phyloP scores from a whole-genome alignment of 2,329 filamentous ascomycete species.

The Trichoderma afroharzianum region DNA sequence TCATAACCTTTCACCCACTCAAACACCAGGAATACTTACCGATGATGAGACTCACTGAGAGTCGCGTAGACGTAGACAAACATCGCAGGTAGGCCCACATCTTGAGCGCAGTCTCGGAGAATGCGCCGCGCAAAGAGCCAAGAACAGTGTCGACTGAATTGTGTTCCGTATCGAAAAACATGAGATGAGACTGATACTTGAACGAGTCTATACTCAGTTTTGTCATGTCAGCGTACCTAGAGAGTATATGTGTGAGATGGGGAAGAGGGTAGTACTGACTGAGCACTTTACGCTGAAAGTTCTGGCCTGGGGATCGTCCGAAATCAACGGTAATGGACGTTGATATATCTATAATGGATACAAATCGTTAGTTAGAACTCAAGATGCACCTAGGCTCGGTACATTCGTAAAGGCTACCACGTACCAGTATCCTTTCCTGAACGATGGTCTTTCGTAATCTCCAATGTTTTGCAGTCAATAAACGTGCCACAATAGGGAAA shows the following conservation, averaged over 20 bases:
- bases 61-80: slow-evolving; percentile 55
- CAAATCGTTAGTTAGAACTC: not conserved
- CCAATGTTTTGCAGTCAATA: slow-evolving; percentile 71
- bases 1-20: not conserved
- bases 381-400: not conserved
- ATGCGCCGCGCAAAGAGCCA: slow-evolving; percentile 70
- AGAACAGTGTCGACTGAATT: slow-evolving; percentile 69
- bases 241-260: not conserved
- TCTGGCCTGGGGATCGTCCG: slow-evolving; percentile 66
- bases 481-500: slow-evolving; percentile 88
- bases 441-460: slow-evolving; percentile 65
- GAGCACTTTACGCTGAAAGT: slow-evolving; percentile 76
- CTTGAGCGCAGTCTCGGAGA: slow-evolving; percentile 75
- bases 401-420: not conserved
- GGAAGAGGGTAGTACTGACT: slow-evolving; percentile 40
- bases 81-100: slow-evolving; percentile 60
- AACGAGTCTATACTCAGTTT: slow-evolving; percentile 58
- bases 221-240: not conserved
- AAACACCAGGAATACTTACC: slow-evolving; percentile 43
- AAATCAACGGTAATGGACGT: slow-evolving; percentile 78
- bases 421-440: not conserved
- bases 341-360: slow-evolving; percentile 41
- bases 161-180: slow-evolving; percentile 77
- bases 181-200: slow-evolving; percentile 78
- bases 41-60: slow-evolving; percentile 57